These are phyloP conservation scores for Ascochyta pisi DNA, from an alignment of 2,329 filamentous ascomycete genomes.

Conservation along the genomic window DNA sequence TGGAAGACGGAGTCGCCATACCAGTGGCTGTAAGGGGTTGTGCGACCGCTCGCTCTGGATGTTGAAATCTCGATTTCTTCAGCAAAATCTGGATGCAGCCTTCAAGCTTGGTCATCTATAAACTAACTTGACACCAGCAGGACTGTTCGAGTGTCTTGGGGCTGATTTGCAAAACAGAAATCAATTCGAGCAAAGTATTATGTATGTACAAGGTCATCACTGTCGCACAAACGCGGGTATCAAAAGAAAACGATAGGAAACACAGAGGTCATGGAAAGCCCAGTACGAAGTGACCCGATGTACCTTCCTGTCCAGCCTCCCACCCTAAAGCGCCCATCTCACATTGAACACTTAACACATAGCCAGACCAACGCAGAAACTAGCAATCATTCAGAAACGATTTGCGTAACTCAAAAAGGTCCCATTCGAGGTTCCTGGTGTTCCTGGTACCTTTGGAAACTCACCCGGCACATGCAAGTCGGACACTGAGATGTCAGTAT, in stretches of 20 bases:
- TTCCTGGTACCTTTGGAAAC: conserved; percentile 56
- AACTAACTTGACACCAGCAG: not conserved
- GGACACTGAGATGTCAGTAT: conserved; percentile 62
- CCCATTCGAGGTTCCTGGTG: conserved; percentile 11
- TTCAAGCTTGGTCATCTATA: not conserved
- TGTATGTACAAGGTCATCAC: conserved; percentile 6
- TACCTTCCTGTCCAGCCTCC: conserved; percentile 2
- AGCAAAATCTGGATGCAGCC: not conserved
- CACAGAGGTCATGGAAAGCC: not conserved
- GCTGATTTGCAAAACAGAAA: not conserved
- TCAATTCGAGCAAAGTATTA: conserved; percentile 3
- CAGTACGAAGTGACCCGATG: conserved; percentile 2
- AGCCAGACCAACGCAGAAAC: not conserved
- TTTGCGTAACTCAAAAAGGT: conserved; percentile 14
- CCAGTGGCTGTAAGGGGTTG: conserved; percentile 6
- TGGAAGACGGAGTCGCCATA: not conserved
- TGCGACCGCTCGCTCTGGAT: too few species aligned
- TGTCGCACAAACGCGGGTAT: conserved; percentile 16
- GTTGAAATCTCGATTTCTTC: not conserved
- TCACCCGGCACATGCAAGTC: conserved; percentile 74
- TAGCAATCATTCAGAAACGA: conserved; percentile 2
- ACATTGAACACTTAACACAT: conserved; percentile 4
- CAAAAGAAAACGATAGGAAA: conserved; percentile 1
- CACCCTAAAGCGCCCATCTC: not conserved
- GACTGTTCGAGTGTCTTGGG: too few species aligned